Conservation (phyloP, 495 filamentous ascomycete genomes). For the Penicillium goetzii region DNA sequence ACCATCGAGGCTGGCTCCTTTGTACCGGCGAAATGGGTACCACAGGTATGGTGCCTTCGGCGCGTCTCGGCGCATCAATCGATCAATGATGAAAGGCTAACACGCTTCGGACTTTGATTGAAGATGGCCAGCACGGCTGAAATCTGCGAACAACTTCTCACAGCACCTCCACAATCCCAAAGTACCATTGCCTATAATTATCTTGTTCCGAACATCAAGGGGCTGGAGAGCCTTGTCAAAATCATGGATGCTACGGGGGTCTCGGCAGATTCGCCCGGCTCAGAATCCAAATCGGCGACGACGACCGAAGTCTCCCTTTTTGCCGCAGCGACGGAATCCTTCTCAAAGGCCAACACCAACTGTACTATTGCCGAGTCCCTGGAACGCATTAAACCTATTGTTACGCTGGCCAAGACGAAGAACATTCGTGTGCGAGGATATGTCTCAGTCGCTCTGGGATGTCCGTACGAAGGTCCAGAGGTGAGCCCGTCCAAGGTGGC, state of each 20-base stretch:
- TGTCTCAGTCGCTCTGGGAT: constrained; percentile 91
- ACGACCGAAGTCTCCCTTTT: constrained; percentile 86
- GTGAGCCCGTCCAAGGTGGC: constrained; percentile 79
- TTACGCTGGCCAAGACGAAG: constrained; percentile 68
- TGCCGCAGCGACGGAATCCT: constrained; percentile 87
- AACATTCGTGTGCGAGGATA: constrained; percentile 85
- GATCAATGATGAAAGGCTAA: constrained; percentile 15
- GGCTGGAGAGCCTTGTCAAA: constrained; percentile 62
- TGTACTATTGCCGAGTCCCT: constrained; percentile 83
- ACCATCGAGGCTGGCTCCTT: constrained; percentile 96
- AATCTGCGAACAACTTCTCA: constrained; percentile 75
- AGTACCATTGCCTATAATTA: constrained; percentile 85
- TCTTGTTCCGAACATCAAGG: constrained; percentile 87
- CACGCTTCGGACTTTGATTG: background rate
- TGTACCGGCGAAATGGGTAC: constrained; percentile 96
- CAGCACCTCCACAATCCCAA: constrained; percentile 58
- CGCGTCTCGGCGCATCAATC: constrained; percentile 6
- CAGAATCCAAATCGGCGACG: constrained; percentile 36
- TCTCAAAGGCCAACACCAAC: constrained; percentile 91
- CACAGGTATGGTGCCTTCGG: constrained; percentile 68
- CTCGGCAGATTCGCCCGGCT: constrained; percentile 45
- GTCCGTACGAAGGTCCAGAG: constrained; percentile 89
- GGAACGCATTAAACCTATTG: constrained; percentile 73
- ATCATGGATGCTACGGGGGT: constrained; percentile 46
- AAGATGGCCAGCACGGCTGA: constrained; percentile 92